Base-by-base conservation (phyloP, 371 early-diverging fungal genomes). In the Rhizomucor pusillus region DNA sequence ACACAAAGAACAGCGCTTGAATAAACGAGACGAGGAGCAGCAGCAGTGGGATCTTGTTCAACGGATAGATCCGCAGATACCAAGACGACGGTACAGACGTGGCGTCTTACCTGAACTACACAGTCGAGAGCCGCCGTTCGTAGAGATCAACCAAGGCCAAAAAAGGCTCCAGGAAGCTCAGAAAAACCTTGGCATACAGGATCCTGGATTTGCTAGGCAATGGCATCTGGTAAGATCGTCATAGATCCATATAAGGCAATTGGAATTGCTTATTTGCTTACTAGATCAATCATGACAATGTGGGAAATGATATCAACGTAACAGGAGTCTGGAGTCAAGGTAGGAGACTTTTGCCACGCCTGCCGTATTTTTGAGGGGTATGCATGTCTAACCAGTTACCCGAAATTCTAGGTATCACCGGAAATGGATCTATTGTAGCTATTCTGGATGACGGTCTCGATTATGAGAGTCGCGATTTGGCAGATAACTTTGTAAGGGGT, bases 371-470 rank as follows among this genome's bases (percentile, higher is more conserved):
- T 33, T 7, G 52, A 11, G 23, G 40, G 5, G 40, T 19, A 22
- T 11, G n/a, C 29, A 22, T 19, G n/a, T 14, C 16, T 11, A n/a
- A 36, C 11, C 18, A 23, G 24, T 44, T 19, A 11, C 37, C 25
- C 29, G 7, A 29, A 29, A 29, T 18, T 19, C 36, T 63, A 81
- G 88, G 88, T 43, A 85, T 93, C 43, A 90, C 92, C 18, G 99
- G 99, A 14, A 77, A 90, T 24, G 89, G 89, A 24, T 83, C 91
- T 0, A 87, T 84, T 14, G 92, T 96, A 0, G 92, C 87, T 43
- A 85, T 98, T 56, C 79, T 98, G 35, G 99, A 98, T 67, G 99
- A 98, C 60, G 99, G 99, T 1, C 62, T 98, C 37, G 95, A 97
- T 63, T 89, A 86, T 57, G 73, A 81, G 4, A 90, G 88, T 64